phyloP scores from a whole-genome alignment of 1,284 basidiomycete species.

The Takashimella koratensis region DNA sequence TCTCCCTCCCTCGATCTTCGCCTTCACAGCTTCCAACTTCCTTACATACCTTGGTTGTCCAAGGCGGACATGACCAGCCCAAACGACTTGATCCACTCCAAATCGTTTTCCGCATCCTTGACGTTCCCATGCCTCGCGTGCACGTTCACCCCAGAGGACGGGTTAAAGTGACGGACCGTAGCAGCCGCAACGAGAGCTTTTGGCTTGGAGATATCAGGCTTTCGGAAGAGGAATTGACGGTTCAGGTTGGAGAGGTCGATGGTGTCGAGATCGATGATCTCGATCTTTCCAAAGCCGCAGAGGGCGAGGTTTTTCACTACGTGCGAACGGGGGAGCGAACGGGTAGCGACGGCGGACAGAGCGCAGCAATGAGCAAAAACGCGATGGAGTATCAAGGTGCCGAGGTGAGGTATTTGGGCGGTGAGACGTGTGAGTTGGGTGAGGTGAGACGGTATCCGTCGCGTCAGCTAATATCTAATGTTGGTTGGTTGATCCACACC shows the following conservation, averaged over 20 bases:
- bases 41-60: slow-evolving; percentile 77
- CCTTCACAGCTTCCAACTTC: background rate
- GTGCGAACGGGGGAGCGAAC: too few relatives aligned
- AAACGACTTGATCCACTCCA: slow-evolving; percentile 84
- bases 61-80: slow-evolving; percentile 94
- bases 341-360: too few relatives aligned
- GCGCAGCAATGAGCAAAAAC: too few relatives aligned
- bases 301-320: slow-evolving; percentile 96
- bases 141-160: slow-evolving; percentile 64
- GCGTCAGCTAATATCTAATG: background rate
- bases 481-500: background rate
- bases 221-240: slow-evolving; percentile 94
- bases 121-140: slow-evolving; percentile 91
- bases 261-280: slow-evolving; percentile 90
- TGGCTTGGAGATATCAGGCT: slow-evolving; percentile 95
- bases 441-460: too few relatives aligned
- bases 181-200: slow-evolving; percentile 91
- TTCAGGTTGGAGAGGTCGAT: slow-evolving; percentile 99
- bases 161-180: slow-evolving; percentile 87
- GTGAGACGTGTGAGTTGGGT: too few relatives aligned
- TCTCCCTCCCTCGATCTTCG: slow-evolving; percentile 31
- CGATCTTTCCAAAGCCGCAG: slow-evolving; percentile 87
- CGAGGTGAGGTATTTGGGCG: too few relatives aligned
- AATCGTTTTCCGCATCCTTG: slow-evolving; percentile 86
- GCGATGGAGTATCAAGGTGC: too few relatives aligned